Percentiles rank a stretch among this genome's conserved stretches.
phyloP scores from a whole-genome alignment of 352 stramenopile genomes.

The Globisporangium orthogonon region DNA sequence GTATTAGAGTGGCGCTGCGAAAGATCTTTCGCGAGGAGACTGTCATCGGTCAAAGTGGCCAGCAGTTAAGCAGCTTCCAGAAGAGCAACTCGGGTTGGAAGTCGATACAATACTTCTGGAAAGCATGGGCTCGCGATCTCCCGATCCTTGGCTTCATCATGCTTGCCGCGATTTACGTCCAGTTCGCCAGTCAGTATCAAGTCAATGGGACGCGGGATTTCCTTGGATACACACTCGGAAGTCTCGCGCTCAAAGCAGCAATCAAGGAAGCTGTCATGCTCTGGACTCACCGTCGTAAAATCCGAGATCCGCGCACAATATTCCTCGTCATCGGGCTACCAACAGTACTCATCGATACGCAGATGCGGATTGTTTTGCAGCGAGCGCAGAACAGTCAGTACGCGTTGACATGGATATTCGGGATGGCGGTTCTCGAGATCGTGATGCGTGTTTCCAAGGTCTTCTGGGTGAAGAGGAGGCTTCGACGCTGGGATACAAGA shows the following conservation, averaged over 20 bases:
- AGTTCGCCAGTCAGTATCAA: too few relatives aligned
- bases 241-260: constrained; percentile 3
- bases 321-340: constrained; percentile 26
- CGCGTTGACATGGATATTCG: constrained; percentile 20
- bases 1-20: too few relatives aligned
- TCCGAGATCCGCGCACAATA: constrained; percentile 31
- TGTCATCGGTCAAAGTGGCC: too few relatives aligned
- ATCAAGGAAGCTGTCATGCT: constrained; percentile 17
- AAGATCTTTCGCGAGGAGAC: too few relatives aligned
- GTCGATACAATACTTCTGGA: too few relatives aligned
- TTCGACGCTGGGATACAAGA: too few relatives aligned
- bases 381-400: constrained; percentile 18
- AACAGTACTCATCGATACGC: constrained; percentile 41
- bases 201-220: too few relatives aligned
- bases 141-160: too few relatives aligned
- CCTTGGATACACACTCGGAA: constrained; percentile 1
- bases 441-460: constrained; percentile 19
- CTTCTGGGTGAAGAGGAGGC: not conserved
- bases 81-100: too few relatives aligned
- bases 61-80: too few relatives aligned
- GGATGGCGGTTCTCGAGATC: constrained; percentile 27
- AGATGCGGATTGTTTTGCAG: constrained; percentile 30
- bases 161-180: too few relatives aligned
- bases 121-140: too few relatives aligned
- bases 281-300: constrained; percentile 13